Evolutionary conservation across 1,139 yeast genomes (phyloP), one percentile per base, ranked within the genome.

Genomic region (Kodamaea anthophila): DNA sequence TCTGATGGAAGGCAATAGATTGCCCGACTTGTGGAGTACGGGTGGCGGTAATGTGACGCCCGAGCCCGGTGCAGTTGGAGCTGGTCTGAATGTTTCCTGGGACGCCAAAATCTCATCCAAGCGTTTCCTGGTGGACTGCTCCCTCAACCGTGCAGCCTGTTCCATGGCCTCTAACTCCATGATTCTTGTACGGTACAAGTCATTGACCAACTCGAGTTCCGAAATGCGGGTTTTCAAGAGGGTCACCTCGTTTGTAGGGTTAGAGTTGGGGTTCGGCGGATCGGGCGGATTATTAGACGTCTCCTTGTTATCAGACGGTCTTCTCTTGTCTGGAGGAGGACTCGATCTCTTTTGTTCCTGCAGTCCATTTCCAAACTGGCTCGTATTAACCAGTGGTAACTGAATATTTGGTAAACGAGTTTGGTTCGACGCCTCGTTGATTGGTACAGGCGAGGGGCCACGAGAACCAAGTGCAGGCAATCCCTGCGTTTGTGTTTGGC

Each of bases 181-280:
- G 30, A 88, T 84, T 43, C 94, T 72, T 4, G 91, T 74, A 42
- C 85, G 71, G 60, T 84, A 83, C 38, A 88, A 63, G 49, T 87
- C 96, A 47, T 86, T 87, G 23, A 88, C 94, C 26, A 88, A 65
- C 52, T 88, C 96, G 36, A 88, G 66, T 51, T 88, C 97, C n/a
- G 85, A 75, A 13, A 87, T 84, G 35, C 94, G 65, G 0, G 94
- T 83, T 39, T 75, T 73, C 37, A 86, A 60, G 25, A 65, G 60
- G 12, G 75, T 74, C 13, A 68, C 57, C 41, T 71, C 78, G 5
- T 29, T 11, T 28, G 14, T 19, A 14, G 26, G 5, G 24, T 15
- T 6, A 6, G 18, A 16, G 23, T 21, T 21, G 6, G 18, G 9
- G 23, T 21, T 21, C 7, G 23, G 23, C 9, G 18, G 18, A 16